Evolutionary conservation across 352 stramenopile species (phyloP).

Genomic region (Phytophthora fragariaefolia): DNA sequence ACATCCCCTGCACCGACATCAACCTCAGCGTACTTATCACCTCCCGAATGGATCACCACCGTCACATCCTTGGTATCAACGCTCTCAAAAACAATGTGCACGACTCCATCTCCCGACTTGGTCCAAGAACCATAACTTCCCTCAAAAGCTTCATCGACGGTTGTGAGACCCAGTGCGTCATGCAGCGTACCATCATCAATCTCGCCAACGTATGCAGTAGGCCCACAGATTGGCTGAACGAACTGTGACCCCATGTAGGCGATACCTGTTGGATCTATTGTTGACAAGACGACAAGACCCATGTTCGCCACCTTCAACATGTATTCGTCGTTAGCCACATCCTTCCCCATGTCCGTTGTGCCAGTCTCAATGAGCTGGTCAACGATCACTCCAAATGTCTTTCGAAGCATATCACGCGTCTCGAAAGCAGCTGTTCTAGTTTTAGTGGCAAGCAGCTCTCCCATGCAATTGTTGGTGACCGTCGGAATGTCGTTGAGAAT

Average conservation of each 20-base stretch:
- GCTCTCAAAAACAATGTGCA: slow-evolving; percentile 24
- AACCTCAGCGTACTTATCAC: slow-evolving; percentile 18
- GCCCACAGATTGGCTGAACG: slow-evolving; percentile 41
- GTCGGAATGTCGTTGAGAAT: slow-evolving; percentile 24
- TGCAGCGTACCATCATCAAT: slow-evolving; percentile 33
- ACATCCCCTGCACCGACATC: slow-evolving; percentile 17
- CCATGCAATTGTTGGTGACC: slow-evolving; percentile 24
- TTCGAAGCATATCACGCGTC: slow-evolving; percentile 21
- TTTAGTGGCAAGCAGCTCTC: slow-evolving; percentile 8
- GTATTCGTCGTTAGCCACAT: slow-evolving; percentile 33
- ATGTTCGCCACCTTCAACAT: slow-evolving; percentile 37
- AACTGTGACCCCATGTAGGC: slow-evolving; percentile 39
- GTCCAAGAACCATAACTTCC: slow-evolving; percentile 30
- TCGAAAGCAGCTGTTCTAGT: slow-evolving; percentile 13
- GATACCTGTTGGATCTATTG: slow-evolving; percentile 41
- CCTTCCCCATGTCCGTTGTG: slow-evolving; percentile 13
- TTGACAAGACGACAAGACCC: slow-evolving; percentile 32
- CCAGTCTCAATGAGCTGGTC: slow-evolving; percentile 15
- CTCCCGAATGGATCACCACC: slow-evolving; percentile 20
- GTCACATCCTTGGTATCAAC: slow-evolving; percentile 18
- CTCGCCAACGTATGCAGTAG: slow-evolving; percentile 28
- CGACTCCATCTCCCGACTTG: slow-evolving; percentile 27
- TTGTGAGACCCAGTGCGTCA: slow-evolving; percentile 16
- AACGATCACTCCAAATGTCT: slow-evolving; percentile 18
- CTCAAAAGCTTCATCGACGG: slow-evolving; percentile 28